A percentile compares a stretch with the other conserved stretches of the same genome.
Evolutionary conservation across 257 asterid genomes (phyloP).

Genomic region (Ilex asprella): DNA sequence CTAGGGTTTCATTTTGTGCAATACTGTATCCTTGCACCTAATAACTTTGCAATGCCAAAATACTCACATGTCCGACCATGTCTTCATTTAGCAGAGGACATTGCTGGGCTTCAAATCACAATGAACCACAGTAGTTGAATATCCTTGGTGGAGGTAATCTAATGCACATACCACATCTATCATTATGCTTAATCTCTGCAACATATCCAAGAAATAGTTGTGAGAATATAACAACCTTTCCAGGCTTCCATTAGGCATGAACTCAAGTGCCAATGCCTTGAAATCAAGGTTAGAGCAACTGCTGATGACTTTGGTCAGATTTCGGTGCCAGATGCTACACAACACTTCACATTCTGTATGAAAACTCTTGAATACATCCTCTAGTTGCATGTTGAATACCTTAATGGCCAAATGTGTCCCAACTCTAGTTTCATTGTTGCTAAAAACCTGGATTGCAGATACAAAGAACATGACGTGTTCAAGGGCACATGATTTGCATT

Average conservation of each 20-base stretch:
- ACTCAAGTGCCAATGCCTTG: neutral
- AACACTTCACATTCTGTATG: neutral
- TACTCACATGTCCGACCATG: neutral
- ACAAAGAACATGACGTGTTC: too few relatives aligned
- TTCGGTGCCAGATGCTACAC: neutral
- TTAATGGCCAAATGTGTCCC: neutral
- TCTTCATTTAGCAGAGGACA: neutral
- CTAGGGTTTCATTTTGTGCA: neutral
- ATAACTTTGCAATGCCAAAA: neutral
- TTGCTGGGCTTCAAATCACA: too few relatives aligned
- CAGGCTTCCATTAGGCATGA: neutral
- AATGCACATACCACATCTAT: too few relatives aligned
- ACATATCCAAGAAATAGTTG: too few relatives aligned
- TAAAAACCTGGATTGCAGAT: too few relatives aligned
- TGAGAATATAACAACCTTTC: neutral
- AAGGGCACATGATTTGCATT: too few relatives aligned
- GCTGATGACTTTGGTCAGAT: neutral
- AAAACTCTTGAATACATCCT: neutral
- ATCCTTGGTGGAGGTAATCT: neutral
- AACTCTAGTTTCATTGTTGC: neutral
- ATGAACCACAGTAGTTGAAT: neutral
- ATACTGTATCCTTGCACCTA: neutral
- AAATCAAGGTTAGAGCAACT: too few relatives aligned
- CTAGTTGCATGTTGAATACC: neutral
- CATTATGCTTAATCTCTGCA: too few relatives aligned